phyloP scores from a whole-genome alignment of 2,329 filamentous ascomycete genomes.

The Cercospora nicotianae region DNA sequence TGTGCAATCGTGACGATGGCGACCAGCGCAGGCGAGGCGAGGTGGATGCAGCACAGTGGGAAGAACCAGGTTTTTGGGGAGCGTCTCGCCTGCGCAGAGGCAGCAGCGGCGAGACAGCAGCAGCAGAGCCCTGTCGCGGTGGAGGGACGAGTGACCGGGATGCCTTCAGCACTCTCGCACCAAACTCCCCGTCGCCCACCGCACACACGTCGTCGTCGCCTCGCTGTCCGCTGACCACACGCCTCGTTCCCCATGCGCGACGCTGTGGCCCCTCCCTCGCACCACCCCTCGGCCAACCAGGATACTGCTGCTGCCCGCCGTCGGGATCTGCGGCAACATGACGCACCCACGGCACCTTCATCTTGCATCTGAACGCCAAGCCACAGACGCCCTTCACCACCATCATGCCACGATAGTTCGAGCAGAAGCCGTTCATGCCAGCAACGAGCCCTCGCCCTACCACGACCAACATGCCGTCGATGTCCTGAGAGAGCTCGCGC shows the following conservation, averaged over 20 bases:
- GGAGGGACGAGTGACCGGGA: background rate
- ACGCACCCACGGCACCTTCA: background rate
- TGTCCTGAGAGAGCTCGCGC: background rate
- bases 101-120: background rate
- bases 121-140: background rate
- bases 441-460: background rate
- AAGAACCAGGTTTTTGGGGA: background rate
- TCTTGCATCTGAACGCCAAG: conserved; percentile 4
- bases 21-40: background rate
- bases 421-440: background rate
- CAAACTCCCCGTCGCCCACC: background rate
- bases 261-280: background rate
- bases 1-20: background rate
- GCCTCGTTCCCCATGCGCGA: background rate
- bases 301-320: background rate
- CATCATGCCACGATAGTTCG: background rate
- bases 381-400: background rate
- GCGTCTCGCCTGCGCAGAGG: background rate
- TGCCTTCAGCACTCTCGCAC: background rate
- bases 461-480: background rate
- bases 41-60: background rate
- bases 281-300: background rate
- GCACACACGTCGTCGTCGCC: background rate
- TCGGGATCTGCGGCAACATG: background rate
- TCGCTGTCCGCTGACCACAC: background rate